Evolutionary conservation across 2,329 filamentous ascomycete genomes (phyloP), one percentile per base, ranked within the genome.

Genomic region (Cercospora zeae-maydis): DNA sequence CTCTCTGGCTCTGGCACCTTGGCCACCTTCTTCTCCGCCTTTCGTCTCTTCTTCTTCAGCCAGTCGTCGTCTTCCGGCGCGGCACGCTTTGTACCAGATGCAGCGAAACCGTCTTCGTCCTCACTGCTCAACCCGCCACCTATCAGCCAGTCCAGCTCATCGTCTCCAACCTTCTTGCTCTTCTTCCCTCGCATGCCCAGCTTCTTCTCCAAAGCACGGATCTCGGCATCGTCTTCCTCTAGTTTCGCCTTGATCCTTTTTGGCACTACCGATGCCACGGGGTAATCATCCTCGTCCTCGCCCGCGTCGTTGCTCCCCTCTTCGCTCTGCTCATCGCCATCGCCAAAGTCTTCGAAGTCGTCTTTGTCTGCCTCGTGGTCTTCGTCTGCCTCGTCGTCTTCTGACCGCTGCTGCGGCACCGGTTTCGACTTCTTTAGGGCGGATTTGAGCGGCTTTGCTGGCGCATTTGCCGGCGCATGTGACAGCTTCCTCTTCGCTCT

Each of bases 161-260:
- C 93, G 6, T 96, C 90, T 19, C 86, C 84, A 70, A 93, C 92
- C 31, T 63, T 65, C 67, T 90, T 88, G 0, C 88, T 87, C 72
- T 92, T 96, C 64, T 88, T 89, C 24, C 86, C 86, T 73, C 88
- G 91, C 34, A 97, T 83, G 0, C 95, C 93, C 2, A 99, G 79
- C 72, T 91, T 96, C 75, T 88, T 92, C 78, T 99, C 95, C 33
- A 97, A 80, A 2, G 87, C 87, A 19, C 89, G 88, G 69, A 99
- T 98, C 70, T 96, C 92, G 1, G 87, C 90, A 72, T 98, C 92
- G 63, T 99, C 93, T 65, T 91, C 82, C 0, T 85, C 87, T 4
- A 97, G 79, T 69, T 84, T 86, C 3, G 88, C 67, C 54, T 69
- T 72, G 9, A 66, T 70, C 19, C 66, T 63, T 39, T 63, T 59